A percentile compares a stretch with the other conserved stretches of the same genome.
These are phyloP conservation scores for Gentiana macrophylla DNA, from an alignment of 257 asterid genomes.

Conservation along the genomic window DNA sequence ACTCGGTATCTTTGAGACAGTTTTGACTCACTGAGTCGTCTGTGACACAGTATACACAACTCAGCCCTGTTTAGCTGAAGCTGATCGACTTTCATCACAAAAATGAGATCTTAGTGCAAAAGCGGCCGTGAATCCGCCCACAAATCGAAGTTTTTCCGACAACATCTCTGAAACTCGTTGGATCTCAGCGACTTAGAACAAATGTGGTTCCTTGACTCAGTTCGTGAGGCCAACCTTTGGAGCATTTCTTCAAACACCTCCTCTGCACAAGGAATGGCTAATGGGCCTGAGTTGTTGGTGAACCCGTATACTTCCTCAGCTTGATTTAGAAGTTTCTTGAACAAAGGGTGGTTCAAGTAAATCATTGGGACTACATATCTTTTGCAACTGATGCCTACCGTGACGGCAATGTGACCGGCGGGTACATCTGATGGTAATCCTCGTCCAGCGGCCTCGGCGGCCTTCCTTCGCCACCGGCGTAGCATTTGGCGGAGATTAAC, in stretches of 20 bases:
- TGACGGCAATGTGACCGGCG: slow-evolving; percentile 40
- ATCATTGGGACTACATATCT: slow-evolving; percentile 37
- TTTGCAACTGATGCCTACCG: slow-evolving; percentile 24
- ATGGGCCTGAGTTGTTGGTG: slow-evolving; percentile 25
- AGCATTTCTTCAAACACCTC: slow-evolving; percentile 22
- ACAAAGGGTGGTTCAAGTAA: slow-evolving; percentile 42
- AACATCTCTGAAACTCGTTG: slow-evolving; percentile 27
- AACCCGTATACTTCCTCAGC: slow-evolving; percentile 57
- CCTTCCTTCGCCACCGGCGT: slow-evolving; percentile 41
- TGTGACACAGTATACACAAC: no score
- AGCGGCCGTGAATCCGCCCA: slow-evolving; percentile 27
- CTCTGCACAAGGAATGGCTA: no score
- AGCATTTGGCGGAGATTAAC: slow-evolving; percentile 45
- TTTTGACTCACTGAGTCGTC: no score
- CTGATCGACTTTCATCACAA: no score
- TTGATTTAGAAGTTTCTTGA: slow-evolving; percentile 30
- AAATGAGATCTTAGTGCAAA: slow-evolving; percentile 1
- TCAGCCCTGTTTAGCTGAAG: no score
- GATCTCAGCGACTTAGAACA: slow-evolving; percentile 11
- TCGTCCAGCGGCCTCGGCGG: slow-evolving; percentile 14
- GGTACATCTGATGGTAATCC: slow-evolving; percentile 34
- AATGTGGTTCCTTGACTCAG: slow-evolving; percentile 10
- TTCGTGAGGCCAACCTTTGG: slow-evolving; percentile 22
- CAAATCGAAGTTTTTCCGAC: slow-evolving; percentile 21
- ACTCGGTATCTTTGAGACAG: no score